Evolutionary conservation across 2,329 filamentous ascomycete species (phyloP).

Genomic region (Cercospora sp.): DNA sequence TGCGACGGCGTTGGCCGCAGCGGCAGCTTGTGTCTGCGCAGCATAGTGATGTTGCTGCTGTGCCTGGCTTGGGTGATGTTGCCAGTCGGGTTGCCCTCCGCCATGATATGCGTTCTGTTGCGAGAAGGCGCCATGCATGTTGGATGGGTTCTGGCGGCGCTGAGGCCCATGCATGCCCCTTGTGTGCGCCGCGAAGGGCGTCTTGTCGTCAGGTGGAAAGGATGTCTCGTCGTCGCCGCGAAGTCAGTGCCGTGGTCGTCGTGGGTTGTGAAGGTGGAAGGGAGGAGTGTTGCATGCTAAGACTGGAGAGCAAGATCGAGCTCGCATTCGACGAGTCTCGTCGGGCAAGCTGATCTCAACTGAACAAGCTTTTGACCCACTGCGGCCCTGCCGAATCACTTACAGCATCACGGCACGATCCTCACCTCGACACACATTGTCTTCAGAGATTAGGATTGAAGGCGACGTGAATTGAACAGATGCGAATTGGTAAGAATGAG

Average conservation of each 20-base stretch:
- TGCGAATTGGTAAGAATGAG: not conserved
- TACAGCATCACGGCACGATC: not conserved
- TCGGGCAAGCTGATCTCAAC: conserved; percentile 6
- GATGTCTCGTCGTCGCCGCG: not conserved
- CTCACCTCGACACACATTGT: not conserved
- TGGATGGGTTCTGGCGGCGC: conserved; percentile 15
- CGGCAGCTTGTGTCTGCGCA: conserved; percentile 45
- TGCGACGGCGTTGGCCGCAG: conserved; percentile 47
- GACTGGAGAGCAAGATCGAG: not conserved
- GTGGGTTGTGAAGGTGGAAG: not conserved
- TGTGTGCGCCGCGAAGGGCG: conserved; percentile 1
- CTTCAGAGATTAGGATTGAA: not conserved
- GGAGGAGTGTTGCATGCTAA: conserved; percentile 6
- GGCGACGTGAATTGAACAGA: not conserved
- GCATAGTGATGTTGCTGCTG: conserved; percentile 41
- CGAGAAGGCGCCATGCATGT: conserved; percentile 14
- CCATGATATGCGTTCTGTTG: conserved; percentile 16
- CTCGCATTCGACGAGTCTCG: conserved; percentile 4
- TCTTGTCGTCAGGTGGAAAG: not conserved
- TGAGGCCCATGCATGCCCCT: conserved; percentile 12
- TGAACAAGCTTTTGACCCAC: conserved; percentile 10
- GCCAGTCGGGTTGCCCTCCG: conserved; percentile 57
- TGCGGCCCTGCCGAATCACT: conserved; percentile 2
- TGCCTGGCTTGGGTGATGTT: conserved; percentile 68
- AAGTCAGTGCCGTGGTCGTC: not conserved